Percentiles rank a stretch among this genome's conserved stretches.
phyloP scores from a whole-genome alignment of 768 basidiomycete species.

The Tylopilus felleus region DNA sequence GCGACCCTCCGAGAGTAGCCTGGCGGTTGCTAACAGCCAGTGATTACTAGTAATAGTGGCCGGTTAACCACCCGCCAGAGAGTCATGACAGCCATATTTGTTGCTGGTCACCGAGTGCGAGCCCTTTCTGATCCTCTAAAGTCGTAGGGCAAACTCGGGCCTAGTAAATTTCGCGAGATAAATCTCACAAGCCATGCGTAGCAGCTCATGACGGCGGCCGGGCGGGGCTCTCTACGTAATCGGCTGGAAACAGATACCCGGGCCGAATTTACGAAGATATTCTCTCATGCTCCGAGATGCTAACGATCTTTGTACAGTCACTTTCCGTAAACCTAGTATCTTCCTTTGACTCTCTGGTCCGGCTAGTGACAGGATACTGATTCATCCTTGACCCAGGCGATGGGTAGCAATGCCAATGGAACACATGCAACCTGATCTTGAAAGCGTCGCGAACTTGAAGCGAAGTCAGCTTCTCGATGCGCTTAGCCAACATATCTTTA shows the following conservation, averaged over 20 bases:
- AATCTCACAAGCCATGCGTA: no score
- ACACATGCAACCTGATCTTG: no score
- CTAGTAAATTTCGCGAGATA: no score
- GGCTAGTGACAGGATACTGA: not conserved
- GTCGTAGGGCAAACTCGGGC: no score
- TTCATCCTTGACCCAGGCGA: not conserved
- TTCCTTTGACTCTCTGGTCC: not conserved
- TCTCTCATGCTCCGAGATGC: not conserved
- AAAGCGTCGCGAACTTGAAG: not conserved
- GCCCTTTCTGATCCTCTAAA: no score
- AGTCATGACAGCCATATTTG: no score
- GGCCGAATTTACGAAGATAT: not conserved
- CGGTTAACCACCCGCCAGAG: no score
- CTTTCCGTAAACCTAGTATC: not conserved
- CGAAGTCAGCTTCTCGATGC: conserved; percentile 7
- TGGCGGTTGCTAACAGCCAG: no score
- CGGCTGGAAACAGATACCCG: not conserved
- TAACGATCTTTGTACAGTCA: not conserved
- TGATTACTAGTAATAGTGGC: no score
- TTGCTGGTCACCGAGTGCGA: no score
- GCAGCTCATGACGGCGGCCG: not conserved
- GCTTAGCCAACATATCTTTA: conserved; percentile 12
- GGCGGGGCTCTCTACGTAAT: no score
- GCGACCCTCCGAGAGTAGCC: no score
- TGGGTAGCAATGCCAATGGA: not conserved